These are phyloP conservation scores for Gilbertella persicaria DNA, from an alignment of 371 early-diverging fungal species.

Conservation along the genomic window DNA sequence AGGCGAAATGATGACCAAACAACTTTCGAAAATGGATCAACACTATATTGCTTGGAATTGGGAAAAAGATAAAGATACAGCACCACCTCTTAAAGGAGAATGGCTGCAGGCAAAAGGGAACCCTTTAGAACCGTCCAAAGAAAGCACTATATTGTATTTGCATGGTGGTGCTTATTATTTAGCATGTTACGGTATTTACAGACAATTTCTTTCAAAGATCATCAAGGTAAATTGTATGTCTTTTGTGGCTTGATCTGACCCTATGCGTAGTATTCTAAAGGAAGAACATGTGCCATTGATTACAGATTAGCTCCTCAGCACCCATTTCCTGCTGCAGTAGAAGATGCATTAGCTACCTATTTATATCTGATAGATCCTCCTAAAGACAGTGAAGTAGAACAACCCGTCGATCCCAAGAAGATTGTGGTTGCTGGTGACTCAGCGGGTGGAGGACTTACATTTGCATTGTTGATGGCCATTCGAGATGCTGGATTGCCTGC, in stretches of 20 bases:
- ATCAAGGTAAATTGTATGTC: conserved; percentile 31
- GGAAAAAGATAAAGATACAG: conserved; percentile 25
- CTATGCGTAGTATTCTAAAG: conserved; percentile 20
- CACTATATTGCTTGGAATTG: conserved; percentile 44
- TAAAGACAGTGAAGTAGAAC: conserved; percentile 27
- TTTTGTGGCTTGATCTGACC: background rate
- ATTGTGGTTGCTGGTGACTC: conserved; percentile 83
- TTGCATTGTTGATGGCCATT: conserved; percentile 50
- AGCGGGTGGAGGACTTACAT: conserved; percentile 71
- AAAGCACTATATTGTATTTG: conserved; percentile 50
- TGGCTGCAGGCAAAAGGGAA: conserved; percentile 35
- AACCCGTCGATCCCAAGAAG: conserved; percentile 57
- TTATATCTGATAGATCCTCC: conserved; percentile 64
- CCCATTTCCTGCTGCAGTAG: conserved; percentile 82
- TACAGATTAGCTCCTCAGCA: conserved; percentile 84
- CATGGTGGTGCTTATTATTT: conserved; percentile 78
- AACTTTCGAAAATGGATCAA: conserved; percentile 28
- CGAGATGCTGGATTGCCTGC: conserved; percentile 54
- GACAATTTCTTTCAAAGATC: conserved; percentile 41
- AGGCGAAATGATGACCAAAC: conserved; percentile 20
- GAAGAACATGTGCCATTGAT: conserved; percentile 55
- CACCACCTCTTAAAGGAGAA: conserved; percentile 34
- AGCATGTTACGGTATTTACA: conserved; percentile 51
- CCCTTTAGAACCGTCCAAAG: conserved; percentile 15
- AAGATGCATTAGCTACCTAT: conserved; percentile 80